These are phyloP conservation scores for Backusella luteola DNA, from an alignment of 192 early-diverging fungal genomes.

Conservation along the genomic window DNA sequence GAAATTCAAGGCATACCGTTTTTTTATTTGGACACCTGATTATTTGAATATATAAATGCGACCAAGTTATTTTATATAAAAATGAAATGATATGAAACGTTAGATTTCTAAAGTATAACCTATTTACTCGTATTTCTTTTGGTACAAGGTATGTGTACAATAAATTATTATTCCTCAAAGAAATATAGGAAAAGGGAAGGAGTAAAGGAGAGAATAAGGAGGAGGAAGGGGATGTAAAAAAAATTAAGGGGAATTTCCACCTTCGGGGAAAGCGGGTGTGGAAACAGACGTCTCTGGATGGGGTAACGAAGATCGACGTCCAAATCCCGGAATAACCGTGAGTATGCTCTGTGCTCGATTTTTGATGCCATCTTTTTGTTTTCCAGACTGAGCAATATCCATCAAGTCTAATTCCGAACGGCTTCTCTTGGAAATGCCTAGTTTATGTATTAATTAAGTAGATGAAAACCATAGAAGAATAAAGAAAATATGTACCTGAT, in stretches of 20 bases:
- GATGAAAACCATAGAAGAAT: not conserved
- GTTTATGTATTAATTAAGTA: not conserved
- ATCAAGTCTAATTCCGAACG: slow-evolving; percentile 24
- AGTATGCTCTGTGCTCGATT: slow-evolving; percentile 25
- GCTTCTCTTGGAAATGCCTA: slow-evolving; percentile 15
- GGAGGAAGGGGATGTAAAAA: not conserved
- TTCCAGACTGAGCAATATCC: not conserved
- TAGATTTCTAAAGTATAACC: not conserved
- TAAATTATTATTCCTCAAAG: not conserved
- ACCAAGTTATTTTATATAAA: not conserved
- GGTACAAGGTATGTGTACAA: not conserved
- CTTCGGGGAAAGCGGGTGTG: not conserved
- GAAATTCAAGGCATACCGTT: slow-evolving; percentile 1
- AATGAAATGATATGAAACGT: not conserved
- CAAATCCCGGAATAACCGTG: slow-evolving; percentile 21
- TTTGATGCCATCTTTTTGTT: slow-evolving; percentile 16
- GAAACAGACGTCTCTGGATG: not conserved
- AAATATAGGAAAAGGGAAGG: not conserved
- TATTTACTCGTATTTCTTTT: not conserved
- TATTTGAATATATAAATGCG: not conserved
- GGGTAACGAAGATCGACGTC: slow-evolving; percentile 5
- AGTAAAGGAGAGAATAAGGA: not conserved
- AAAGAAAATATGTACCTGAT: not conserved
- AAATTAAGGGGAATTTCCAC: not conserved
- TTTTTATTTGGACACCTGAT: not conserved